Evolutionary conservation across 805 yeast genomes (phyloP).

Genomic region (Pichia occidentalis): DNA sequence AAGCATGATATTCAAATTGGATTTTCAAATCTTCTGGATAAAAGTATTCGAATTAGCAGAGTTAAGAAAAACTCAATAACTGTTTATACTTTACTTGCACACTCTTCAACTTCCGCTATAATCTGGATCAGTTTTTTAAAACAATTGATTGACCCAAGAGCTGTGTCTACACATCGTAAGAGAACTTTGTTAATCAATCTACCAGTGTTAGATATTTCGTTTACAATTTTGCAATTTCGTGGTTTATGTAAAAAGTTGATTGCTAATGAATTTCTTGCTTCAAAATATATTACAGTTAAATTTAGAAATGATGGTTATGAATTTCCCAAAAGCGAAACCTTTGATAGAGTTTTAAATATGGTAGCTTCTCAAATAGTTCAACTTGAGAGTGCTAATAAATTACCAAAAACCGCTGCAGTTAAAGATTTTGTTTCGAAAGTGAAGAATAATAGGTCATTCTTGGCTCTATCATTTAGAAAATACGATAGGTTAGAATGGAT

Average conservation of each 20-base stretch:
- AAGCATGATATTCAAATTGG: conserved; percentile 32
- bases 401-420: conserved; percentile 8
- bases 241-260: not conserved
- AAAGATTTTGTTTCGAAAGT: conserved; percentile 16
- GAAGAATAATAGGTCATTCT: conserved; percentile 21
- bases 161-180: not conserved
- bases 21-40: conserved; percentile 63
- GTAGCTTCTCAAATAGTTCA: conserved; percentile 30
- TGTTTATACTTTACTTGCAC: conserved; percentile 48
- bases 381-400: conserved; percentile 7
- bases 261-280: not conserved
- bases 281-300: not conserved
- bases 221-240: conserved; percentile 25
- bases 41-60: conserved; percentile 50
- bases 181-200: conserved; percentile 30
- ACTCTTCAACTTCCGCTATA: conserved; percentile 46
- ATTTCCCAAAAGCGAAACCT: conserved; percentile 22
- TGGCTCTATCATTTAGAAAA: conserved; percentile 48
- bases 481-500: conserved; percentile 77
- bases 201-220: conserved; percentile 38
- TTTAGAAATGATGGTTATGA: conserved; percentile 21
- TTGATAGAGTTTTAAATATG: conserved; percentile 35
- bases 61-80: conserved; percentile 9
- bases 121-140: conserved; percentile 59
- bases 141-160: conserved; percentile 34